A percentile compares a stretch with the other conserved stretches of the same genome.
These are phyloP conservation scores for Polyporus tsugae DNA, from an alignment of 1,284 basidiomycete genomes.

Conservation along the genomic window DNA sequence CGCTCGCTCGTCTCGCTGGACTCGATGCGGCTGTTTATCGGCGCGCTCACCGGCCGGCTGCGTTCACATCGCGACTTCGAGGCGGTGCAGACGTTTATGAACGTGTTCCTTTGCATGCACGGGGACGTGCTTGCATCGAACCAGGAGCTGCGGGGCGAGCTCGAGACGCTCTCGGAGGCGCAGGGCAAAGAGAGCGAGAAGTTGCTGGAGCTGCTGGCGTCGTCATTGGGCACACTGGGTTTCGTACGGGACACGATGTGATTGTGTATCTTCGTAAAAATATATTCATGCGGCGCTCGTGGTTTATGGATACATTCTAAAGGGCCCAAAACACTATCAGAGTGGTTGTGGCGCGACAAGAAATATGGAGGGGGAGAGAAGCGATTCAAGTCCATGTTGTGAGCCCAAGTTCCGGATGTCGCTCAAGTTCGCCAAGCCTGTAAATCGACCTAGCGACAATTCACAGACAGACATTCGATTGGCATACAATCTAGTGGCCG, in stretches of 20 bases:
- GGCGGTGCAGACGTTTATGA: constrained; percentile 90
- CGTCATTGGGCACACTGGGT: constrained; percentile 74
- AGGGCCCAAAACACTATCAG: not conserved
- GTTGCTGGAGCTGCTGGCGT: constrained; percentile 74
- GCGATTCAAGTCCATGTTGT: not conserved
- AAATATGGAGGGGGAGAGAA: not conserved
- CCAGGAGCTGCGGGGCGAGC: constrained; percentile 61
- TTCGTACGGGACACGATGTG: constrained; percentile 67
- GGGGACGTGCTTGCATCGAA: constrained; percentile 83
- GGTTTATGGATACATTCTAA: not conserved
- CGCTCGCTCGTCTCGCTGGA: constrained; percentile 79
- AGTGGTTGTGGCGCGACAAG: not conserved
- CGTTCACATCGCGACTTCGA: constrained; percentile 91
- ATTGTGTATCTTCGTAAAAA: not conserved
- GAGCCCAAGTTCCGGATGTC: not conserved
- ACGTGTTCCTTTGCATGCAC: constrained; percentile 87
- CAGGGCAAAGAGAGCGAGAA: constrained; percentile 80
- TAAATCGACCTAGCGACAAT: not conserved
- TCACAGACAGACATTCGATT: not conserved
- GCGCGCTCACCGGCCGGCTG: constrained; percentile 79
- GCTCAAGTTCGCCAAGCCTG: not conserved
- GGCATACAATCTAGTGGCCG: not conserved
- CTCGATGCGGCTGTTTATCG: constrained; percentile 75
- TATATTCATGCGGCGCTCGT: not conserved
- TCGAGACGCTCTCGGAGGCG: constrained; percentile 66